phyloP scores from a whole-genome alignment of 768 basidiomycete species.

The Crassisporium funariophilum region DNA sequence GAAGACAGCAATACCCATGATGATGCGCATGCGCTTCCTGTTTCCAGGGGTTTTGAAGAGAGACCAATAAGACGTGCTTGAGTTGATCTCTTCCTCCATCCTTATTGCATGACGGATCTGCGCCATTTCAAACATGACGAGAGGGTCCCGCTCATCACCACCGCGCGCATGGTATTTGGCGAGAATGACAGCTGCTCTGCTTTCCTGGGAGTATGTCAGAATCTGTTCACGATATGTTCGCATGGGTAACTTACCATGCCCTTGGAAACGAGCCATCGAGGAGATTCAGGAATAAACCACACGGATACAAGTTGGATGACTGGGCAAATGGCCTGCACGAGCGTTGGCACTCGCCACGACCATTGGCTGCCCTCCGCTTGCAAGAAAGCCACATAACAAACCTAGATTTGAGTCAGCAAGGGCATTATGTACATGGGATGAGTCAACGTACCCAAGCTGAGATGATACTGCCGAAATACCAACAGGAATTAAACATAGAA shows the following conservation, averaged over 20 bases:
- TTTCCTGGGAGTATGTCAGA: conserved; percentile 39
- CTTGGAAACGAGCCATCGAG: conserved; percentile 65
- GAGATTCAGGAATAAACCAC: conserved; percentile 71
- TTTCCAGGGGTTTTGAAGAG: conserved; percentile 69
- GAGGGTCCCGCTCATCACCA: conserved; percentile 57
- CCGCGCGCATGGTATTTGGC: conserved; percentile 75
- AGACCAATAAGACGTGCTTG: conserved; percentile 49
- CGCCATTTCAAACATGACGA: conserved; percentile 58
- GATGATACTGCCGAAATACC: conserved; percentile 75
- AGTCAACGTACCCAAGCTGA: conserved; percentile 44
- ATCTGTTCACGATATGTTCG: background rate
- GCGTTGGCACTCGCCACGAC: conserved; percentile 69
- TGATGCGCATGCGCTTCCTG: conserved; percentile 64
- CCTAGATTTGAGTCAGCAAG: conserved; percentile 20
- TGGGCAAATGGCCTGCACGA: conserved; percentile 63
- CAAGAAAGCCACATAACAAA: conserved; percentile 46
- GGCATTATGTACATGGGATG: conserved; percentile 1
- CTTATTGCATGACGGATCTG: conserved; percentile 72
- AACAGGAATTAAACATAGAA: conserved; percentile 68
- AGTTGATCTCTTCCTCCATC: conserved; percentile 57
- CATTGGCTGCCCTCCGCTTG: conserved; percentile 41
- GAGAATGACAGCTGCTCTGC: conserved; percentile 59
- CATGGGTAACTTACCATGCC: conserved; percentile 44
- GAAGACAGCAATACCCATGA: conserved; percentile 68
- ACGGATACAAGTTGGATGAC: conserved; percentile 51